Conservation (phyloP, 2,329 filamentous ascomycete genomes). For the Colletotrichum liaoningense region DNA sequence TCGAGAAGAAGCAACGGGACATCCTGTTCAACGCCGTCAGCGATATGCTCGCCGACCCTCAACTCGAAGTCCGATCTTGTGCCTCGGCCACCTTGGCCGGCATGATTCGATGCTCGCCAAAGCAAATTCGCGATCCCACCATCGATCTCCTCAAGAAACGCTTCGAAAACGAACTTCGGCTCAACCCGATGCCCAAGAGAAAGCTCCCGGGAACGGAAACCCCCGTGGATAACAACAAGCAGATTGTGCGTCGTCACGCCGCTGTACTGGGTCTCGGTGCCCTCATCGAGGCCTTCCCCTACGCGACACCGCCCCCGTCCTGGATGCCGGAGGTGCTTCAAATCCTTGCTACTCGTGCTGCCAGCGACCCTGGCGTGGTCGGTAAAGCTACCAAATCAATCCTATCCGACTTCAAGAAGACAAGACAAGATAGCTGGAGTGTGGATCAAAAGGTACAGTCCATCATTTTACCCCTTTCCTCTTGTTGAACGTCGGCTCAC, state of each 20-base stretch:
- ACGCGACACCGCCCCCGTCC: conserved; percentile 87
- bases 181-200: conserved; percentile 88
- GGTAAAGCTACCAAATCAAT: conserved; percentile 96
- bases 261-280: conserved; percentile 92
- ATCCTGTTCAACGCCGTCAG: conserved; percentile 92
- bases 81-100: conserved; percentile 94
- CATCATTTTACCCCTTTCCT: neutral
- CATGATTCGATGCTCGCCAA: conserved; percentile 97
- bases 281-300: conserved; percentile 95
- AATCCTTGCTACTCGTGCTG: conserved; percentile 84
- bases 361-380: conserved; percentile 89
- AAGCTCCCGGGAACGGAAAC: conserved; percentile 75
- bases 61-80: conserved; percentile 93
- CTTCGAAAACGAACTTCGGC: conserved; percentile 81
- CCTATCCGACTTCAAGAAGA: conserved; percentile 98
- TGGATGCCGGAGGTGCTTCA: conserved; percentile 97
- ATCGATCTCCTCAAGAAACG: conserved; percentile 80
- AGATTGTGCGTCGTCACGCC: conserved; percentile 86
- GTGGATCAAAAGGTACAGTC: conserved; percentile 92
- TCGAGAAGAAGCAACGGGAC: conserved; percentile 78
- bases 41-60: conserved; percentile 90
- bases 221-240: conserved; percentile 76
- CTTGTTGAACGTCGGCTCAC: conserved; percentile 37
- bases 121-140: conserved; percentile 80
- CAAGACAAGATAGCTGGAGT: conserved; percentile 97